These are phyloP conservation scores for Combretum micranthum DNA, from an alignment of 345 rosid species.

Conservation along the genomic window DNA sequence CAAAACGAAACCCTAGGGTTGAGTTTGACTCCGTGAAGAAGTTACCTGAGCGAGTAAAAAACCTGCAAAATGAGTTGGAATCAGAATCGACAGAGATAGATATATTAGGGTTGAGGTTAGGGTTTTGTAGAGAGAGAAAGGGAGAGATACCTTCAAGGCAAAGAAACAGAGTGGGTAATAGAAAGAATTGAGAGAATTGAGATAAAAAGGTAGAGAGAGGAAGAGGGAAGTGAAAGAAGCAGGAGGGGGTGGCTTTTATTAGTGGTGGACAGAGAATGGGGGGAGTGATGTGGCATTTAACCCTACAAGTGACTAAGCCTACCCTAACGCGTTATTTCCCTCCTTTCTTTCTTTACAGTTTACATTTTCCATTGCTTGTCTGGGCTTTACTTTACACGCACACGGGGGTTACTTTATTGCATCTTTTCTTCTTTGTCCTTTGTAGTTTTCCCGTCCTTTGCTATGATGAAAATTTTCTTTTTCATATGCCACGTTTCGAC, in stretches of 20 bases:
- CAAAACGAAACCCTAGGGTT: conserved; percentile 28
- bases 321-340: too few species aligned
- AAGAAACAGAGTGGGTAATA: background rate
- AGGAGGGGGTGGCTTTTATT: conserved; percentile 20
- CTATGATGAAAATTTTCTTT: too few species aligned
- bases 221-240: background rate
- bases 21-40: conserved; percentile 17
- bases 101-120: too few species aligned
- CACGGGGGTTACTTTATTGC: too few species aligned
- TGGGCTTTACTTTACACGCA: too few species aligned
- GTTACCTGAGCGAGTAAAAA: conserved; percentile 6
- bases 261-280: conserved; percentile 12
- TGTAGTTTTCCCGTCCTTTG: too few species aligned
- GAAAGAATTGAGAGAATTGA: background rate
- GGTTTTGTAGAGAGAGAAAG: conserved; percentile 1
- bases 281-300: conserved; percentile 26
- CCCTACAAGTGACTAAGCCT: too few species aligned
- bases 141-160: background rate
- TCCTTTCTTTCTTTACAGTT: too few species aligned
- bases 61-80: background rate
- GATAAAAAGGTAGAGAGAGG: background rate
- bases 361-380: too few species aligned
- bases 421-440: too few species aligned
- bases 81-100: conserved; percentile 6
- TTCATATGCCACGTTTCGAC: too few species aligned